Evolutionary conservation across 345 rosid species (phyloP).

Genomic region (Pugionium cornutum): DNA sequence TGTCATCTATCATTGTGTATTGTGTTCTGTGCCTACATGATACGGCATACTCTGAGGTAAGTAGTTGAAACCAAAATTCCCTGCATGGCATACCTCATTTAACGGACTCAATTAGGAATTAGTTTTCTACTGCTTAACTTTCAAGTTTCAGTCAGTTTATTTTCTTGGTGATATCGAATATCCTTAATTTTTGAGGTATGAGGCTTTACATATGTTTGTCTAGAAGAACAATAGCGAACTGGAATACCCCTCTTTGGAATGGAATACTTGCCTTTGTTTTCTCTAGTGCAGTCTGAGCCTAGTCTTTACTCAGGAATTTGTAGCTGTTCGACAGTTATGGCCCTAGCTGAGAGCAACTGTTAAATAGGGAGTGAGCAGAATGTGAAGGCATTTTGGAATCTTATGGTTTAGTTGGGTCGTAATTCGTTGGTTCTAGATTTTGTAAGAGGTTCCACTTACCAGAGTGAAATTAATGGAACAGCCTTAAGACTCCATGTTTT

Average conservation of each 20-base stretch:
- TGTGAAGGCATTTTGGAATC: too few relatives aligned
- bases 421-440: constrained; percentile 8
- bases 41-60: constrained; percentile 94
- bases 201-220: neutral
- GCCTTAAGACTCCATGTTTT: constrained; percentile 11
- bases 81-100: neutral
- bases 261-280: neutral
- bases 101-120: neutral
- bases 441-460: neutral
- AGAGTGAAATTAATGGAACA: neutral
- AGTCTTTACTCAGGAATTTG: neutral
- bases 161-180: neutral
- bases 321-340: neutral
- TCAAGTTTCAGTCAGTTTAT: neutral
- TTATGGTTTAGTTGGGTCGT: neutral
- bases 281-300: constrained; percentile 5
- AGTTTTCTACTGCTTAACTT: constrained; percentile 1
- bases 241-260: too few relatives aligned
- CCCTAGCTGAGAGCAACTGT: neutral
- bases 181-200: neutral
- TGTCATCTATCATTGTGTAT: constrained; percentile 87
- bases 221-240: neutral
- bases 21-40: constrained; percentile 85
- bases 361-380: neutral
- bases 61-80: neutral